phyloP scores from a whole-genome alignment of 768 basidiomycete species.

The Hygrocybe coccinea region DNA sequence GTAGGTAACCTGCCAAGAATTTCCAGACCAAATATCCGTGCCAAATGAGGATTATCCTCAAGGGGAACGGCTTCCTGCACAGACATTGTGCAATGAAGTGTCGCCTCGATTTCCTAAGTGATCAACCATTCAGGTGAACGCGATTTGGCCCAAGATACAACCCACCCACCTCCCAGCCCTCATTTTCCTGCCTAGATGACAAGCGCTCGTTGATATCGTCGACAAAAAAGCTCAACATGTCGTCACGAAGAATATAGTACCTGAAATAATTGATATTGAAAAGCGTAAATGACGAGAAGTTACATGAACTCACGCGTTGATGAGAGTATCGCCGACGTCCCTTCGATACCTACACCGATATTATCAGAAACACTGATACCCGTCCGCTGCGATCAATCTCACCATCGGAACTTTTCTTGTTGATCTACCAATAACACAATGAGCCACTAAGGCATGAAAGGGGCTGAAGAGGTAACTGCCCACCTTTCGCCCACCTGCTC shows the following conservation, averaged over 20 bases:
- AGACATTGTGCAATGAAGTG: conserved; percentile 79
- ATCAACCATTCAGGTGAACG: neutral
- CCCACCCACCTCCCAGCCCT: conserved; percentile 68
- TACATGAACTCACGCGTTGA: conserved; percentile 65
- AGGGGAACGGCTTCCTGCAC: conserved; percentile 80
- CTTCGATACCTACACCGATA: conserved; percentile 58
- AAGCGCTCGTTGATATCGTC: conserved; percentile 57
- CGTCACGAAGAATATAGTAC: conserved; percentile 81
- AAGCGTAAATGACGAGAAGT: conserved; percentile 5
- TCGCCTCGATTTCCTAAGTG: conserved; percentile 75
- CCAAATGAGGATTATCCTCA: conserved; percentile 48
- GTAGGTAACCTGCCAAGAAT: conserved; percentile 67
- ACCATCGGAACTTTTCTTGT: conserved; percentile 75
- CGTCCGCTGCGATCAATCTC: conserved; percentile 23
- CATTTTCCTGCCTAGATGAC: conserved; percentile 35
- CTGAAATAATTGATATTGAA: conserved; percentile 31
- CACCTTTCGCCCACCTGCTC: conserved; percentile 67
- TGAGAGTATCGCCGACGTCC: conserved; percentile 81
- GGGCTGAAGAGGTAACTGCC: conserved; percentile 15
- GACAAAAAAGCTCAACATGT: conserved; percentile 72
- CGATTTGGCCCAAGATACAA: neutral
- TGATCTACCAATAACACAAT: conserved; percentile 50
- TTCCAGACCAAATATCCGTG: conserved; percentile 64
- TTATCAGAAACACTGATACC: neutral
- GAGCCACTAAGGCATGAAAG: neutral